phyloP scores from a whole-genome alignment of 2,329 filamentous ascomycete genomes.

The Neospermospora avenae region DNA sequence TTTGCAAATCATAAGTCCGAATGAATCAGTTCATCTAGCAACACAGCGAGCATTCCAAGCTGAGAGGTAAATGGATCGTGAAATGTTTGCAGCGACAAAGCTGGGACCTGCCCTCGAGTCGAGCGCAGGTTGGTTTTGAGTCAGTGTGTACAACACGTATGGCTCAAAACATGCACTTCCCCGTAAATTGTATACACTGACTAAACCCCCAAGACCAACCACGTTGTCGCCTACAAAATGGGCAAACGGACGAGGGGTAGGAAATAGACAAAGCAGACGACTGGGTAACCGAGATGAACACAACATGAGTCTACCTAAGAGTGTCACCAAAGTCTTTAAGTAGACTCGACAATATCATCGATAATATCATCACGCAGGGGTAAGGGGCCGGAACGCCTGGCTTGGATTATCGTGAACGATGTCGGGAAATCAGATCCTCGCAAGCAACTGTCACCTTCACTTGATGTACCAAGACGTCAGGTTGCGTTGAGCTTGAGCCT shows the following conservation, averaged over 20 bases:
- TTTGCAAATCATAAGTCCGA: not conserved
- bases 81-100: not conserved
- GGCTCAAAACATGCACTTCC: conserved; percentile 22
- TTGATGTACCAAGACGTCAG: not conserved
- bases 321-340: conserved; percentile 12
- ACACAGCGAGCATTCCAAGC: not conserved
- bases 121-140: conserved; percentile 20
- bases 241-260: conserved; percentile 30
- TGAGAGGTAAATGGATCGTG: not conserved
- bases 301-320: conserved; percentile 20
- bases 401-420: conserved; percentile 7
- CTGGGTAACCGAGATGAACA: conserved; percentile 20
- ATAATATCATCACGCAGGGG: conserved; percentile 18
- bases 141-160: conserved; percentile 23
- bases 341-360: conserved; percentile 30
- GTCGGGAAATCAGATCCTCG: not conserved
- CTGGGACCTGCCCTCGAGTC: conserved; percentile 26
- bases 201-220: conserved; percentile 28
- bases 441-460: not conserved
- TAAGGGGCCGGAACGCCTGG: conserved; percentile 1
- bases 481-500: not conserved
- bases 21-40: not conserved
- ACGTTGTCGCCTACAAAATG: conserved; percentile 31
- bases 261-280: conserved; percentile 11
- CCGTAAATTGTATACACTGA: conserved; percentile 27